Conservation (phyloP, 2,329 filamentous ascomycete genomes). For the Blastomyces emzantsi region DNA sequence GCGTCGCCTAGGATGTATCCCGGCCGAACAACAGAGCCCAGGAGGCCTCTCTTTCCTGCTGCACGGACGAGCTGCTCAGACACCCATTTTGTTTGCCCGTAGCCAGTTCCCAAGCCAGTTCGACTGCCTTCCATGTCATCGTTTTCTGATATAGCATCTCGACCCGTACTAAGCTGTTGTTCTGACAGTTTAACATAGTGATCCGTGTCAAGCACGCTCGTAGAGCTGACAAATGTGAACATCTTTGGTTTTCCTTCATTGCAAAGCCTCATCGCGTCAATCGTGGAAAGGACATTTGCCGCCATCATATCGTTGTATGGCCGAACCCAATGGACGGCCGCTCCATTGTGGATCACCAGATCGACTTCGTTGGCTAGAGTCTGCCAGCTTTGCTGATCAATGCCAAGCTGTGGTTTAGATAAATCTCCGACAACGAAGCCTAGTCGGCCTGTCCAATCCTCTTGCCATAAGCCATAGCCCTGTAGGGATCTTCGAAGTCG, state of each 20-base stretch:
- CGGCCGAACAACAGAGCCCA: slow-evolving; percentile 66
- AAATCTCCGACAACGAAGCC: slow-evolving; percentile 65
- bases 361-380: slow-evolving; percentile 58
- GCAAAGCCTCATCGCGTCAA: slow-evolving; percentile 68
- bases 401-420: slow-evolving; percentile 60
- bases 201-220: slow-evolving; percentile 70
- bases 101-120: slow-evolving; percentile 71
- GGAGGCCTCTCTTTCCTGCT: slow-evolving; percentile 67
- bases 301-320: slow-evolving; percentile 62
- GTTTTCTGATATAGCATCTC: slow-evolving; percentile 58
- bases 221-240: slow-evolving; percentile 75
- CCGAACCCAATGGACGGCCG: slow-evolving; percentile 68
- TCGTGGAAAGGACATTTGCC: slow-evolving; percentile 71
- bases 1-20: slow-evolving; percentile 77
- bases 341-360: slow-evolving; percentile 73
- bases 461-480: slow-evolving; percentile 72
- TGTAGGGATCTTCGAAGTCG: slow-evolving; percentile 59
- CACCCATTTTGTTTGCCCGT: slow-evolving; percentile 87
- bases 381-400: slow-evolving; percentile 59
- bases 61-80: slow-evolving; percentile 63
- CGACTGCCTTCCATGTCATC: slow-evolving; percentile 72
- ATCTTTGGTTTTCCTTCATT: slow-evolving; percentile 67
- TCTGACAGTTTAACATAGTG: slow-evolving; percentile 69
- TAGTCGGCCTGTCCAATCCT: slow-evolving; percentile 48
- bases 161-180: slow-evolving; percentile 51